These are phyloP conservation scores for Staphylotrichum tortipilum DNA, from an alignment of 495 filamentous ascomycete genomes.

Conservation along the genomic window DNA sequence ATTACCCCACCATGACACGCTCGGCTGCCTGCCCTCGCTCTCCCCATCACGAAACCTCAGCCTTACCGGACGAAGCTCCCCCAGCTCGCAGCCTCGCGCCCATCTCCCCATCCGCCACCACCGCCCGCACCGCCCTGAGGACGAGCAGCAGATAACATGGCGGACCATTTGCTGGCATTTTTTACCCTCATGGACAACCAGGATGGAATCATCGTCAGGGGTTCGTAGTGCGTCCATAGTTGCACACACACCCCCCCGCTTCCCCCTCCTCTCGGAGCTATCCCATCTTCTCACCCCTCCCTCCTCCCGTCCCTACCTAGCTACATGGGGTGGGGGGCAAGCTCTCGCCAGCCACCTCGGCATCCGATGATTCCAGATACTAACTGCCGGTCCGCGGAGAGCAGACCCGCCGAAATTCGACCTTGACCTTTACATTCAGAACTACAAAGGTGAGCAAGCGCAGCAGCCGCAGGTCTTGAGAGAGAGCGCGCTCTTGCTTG, in stretches of 20 bases:
- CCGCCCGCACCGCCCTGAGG: background rate
- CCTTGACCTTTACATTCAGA: conserved; percentile 82
- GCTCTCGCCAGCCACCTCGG: no score
- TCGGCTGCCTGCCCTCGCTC: conserved; percentile 1
- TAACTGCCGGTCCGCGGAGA: background rate
- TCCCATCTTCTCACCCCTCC: no score
- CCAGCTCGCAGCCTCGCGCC: background rate
- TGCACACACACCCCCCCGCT: background rate
- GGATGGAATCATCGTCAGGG: conserved; percentile 37
- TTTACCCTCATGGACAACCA: conserved; percentile 40
- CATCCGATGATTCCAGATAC: background rate
- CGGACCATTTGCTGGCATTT: conserved; percentile 26
- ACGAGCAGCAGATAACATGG: conserved; percentile 16
- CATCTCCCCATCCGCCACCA: background rate
- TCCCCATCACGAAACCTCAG: conserved; percentile 7
- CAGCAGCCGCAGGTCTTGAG: background rate
- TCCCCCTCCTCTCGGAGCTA: no score
- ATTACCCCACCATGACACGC: conserved; percentile 4
- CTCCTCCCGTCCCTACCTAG: no score
- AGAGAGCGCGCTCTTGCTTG: no score
- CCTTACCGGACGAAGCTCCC: conserved; percentile 13
- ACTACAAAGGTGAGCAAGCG: conserved; percentile 64
- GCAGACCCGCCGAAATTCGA: conserved; percentile 86
- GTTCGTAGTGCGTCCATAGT: no score
- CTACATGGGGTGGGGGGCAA: no score